These are phyloP conservation scores for Alternaria sp. DNA, from an alignment of 2,329 filamentous ascomycete species.

Conservation along the genomic window DNA sequence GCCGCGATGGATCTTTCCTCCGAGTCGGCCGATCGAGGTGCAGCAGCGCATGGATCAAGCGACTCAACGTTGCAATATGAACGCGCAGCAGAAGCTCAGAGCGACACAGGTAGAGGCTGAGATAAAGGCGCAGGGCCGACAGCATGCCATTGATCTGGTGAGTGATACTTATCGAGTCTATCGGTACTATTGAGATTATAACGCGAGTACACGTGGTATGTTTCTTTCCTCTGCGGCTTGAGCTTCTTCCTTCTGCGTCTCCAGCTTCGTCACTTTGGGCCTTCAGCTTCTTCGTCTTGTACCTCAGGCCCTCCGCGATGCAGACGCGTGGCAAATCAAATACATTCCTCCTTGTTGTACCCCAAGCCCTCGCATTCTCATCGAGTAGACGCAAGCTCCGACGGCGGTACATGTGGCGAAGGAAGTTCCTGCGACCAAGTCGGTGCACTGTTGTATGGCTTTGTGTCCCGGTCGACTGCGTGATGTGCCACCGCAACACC, in stretches of 20 bases:
- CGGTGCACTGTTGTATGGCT: background rate
- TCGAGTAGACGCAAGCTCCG: background rate
- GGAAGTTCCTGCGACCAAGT: background rate
- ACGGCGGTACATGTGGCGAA: background rate
- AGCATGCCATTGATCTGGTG: background rate
- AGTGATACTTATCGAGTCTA: background rate
- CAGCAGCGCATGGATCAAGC: slow-evolving; percentile 1
- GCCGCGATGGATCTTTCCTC: background rate
- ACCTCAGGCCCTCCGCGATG: too few relatives aligned
- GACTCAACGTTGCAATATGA: background rate
- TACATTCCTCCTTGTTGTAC: background rate
- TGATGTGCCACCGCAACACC: background rate
- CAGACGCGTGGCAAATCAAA: background rate
- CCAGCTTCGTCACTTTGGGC: too few relatives aligned
- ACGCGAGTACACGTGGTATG: background rate
- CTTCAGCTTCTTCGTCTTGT: too few relatives aligned
- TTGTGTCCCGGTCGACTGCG: background rate
- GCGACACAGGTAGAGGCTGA: background rate
- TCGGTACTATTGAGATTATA: background rate
- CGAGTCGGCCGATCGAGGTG: background rate
- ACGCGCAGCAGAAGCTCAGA: background rate
- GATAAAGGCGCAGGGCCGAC: background rate
- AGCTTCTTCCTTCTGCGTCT: too few relatives aligned
- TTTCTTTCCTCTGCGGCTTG: background rate
- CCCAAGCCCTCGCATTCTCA: background rate